phyloP scores from a whole-genome alignment of 495 filamentous ascomycete species.

The Lophiostoma macrostomum region DNA sequence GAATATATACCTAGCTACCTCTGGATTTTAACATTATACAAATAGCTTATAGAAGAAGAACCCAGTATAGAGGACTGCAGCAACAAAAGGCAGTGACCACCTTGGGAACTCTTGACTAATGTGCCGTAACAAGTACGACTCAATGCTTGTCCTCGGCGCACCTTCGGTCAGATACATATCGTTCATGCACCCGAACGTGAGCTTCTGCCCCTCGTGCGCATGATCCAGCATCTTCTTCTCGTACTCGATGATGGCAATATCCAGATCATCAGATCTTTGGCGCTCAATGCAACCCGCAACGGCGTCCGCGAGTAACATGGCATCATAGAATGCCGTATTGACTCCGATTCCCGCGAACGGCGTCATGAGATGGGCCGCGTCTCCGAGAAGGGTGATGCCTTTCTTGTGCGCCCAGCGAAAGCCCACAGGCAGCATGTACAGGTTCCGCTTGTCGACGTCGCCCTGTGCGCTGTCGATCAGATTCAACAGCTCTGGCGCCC shows the following conservation, averaged over 20 bases:
- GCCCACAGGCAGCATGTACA: constrained; percentile 55
- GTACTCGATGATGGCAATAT: background rate
- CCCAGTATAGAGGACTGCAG: background rate
- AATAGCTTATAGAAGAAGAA: constrained; percentile 19
- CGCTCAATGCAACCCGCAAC: constrained; percentile 32
- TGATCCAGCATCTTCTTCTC: constrained; percentile 6
- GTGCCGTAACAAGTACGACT: constrained; percentile 4
- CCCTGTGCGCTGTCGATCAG: constrained; percentile 12
- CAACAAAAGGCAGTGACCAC: background rate
- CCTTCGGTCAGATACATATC: constrained; percentile 6
- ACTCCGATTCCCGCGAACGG: constrained; percentile 61
- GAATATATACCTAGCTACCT: too few species aligned
- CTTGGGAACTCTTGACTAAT: background rate
- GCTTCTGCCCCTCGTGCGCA: background rate
- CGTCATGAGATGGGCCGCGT: constrained; percentile 62
- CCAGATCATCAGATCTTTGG: background rate
- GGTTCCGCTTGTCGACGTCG: constrained; percentile 17
- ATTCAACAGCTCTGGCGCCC: constrained; percentile 17
- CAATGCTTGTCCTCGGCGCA: constrained; percentile 8
- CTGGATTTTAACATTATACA: too few species aligned
- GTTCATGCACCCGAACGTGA: constrained; percentile 6
- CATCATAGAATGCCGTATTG: constrained; percentile 58
- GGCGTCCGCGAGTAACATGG: constrained; percentile 52
- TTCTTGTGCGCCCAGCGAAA: constrained; percentile 45
- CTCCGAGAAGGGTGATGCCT: constrained; percentile 55